Percentiles rank a stretch among this genome's conserved stretches.
These are phyloP conservation scores for Saturnispora silvae DNA, from an alignment of 805 yeast genomes.

Conservation along the genomic window DNA sequence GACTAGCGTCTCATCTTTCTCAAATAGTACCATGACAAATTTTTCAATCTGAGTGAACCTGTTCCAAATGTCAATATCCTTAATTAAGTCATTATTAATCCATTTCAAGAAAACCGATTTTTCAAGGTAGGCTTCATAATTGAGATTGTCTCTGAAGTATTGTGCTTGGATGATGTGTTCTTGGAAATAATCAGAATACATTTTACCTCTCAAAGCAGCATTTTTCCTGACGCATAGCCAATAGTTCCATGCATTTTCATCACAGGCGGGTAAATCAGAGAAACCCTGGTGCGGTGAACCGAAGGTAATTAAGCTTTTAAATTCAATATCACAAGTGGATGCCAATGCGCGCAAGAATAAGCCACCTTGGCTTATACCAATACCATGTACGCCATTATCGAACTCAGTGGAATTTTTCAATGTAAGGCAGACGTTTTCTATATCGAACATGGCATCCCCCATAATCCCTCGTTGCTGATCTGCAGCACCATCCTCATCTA, in stretches of 20 bases:
- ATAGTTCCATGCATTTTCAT: constrained; percentile 26
- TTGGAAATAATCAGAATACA: constrained; percentile 51
- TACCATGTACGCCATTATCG: constrained; percentile 49
- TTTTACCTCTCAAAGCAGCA: constrained; percentile 42
- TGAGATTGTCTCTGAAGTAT: constrained; percentile 50
- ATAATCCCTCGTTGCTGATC: constrained; percentile 49
- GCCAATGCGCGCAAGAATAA: constrained; percentile 59
- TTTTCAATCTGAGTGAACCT: constrained; percentile 37
- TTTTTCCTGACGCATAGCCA: constrained; percentile 54
- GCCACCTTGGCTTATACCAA: constrained; percentile 83
- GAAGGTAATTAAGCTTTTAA: constrained; percentile 52
- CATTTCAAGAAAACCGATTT: constrained; percentile 52
- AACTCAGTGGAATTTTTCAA: constrained; percentile 28
- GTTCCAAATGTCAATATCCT: constrained; percentile 27
- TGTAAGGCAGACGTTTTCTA: constrained; percentile 46
- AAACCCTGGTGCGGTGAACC: constrained; percentile 81
- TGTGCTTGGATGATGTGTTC: constrained; percentile 57
- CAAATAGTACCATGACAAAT: constrained; percentile 51
- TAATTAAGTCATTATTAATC: constrained; percentile 49
- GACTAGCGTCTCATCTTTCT: constrained; percentile 53
- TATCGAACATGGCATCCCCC: constrained; percentile 49
- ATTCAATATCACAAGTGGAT: constrained; percentile 43
- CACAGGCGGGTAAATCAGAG: constrained; percentile 55
- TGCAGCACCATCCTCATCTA: constrained; percentile 36
- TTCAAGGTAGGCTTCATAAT: constrained; percentile 43